Conservation (phyloP, 495 filamentous ascomycete species). For the Bacidia rubella region DNA sequence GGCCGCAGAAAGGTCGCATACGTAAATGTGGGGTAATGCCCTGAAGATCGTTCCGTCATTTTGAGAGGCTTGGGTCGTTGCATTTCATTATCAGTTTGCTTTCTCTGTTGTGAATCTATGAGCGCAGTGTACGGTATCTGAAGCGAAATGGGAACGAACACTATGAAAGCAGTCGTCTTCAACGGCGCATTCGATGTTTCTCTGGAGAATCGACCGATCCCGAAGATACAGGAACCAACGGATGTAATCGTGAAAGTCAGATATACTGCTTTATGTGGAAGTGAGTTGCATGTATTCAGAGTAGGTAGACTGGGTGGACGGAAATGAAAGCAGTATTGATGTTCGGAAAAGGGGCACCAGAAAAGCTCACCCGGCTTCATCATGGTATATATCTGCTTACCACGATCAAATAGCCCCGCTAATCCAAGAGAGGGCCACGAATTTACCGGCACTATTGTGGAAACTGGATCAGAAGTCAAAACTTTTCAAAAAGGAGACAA, state of each 20-base stretch:
- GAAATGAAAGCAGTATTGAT: no score
- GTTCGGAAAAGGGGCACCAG: conserved; percentile 14
- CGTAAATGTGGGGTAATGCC: no score
- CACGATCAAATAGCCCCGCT: background rate
- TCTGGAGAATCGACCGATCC: conserved; percentile 36
- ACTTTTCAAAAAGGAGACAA: conserved; percentile 61
- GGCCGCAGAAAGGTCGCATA: no score
- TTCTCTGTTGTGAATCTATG: no score
- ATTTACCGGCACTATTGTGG: conserved; percentile 64
- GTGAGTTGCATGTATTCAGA: conserved; percentile 83
- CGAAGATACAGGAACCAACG: conserved; percentile 49
- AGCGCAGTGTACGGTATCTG: no score
- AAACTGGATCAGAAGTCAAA: conserved; percentile 53
- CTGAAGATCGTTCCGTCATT: no score
- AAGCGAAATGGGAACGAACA: conserved; percentile 23
- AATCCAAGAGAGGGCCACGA: conserved; percentile 34
- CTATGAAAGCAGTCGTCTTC: conserved; percentile 39
- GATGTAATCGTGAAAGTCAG: conserved; percentile 80
- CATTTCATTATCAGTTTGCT: no score
- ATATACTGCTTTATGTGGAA: conserved; percentile 58
- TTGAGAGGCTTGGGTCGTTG: no score
- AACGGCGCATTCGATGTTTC: conserved; percentile 33
- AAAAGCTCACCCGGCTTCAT: conserved; percentile 38
- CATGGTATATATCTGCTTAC: conserved; percentile 29
- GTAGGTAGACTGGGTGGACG: conserved; percentile 40